These are phyloP conservation scores for Nigrograna mackinnonii DNA, from an alignment of 2,329 filamentous ascomycete species.

Conservation along the genomic window DNA sequence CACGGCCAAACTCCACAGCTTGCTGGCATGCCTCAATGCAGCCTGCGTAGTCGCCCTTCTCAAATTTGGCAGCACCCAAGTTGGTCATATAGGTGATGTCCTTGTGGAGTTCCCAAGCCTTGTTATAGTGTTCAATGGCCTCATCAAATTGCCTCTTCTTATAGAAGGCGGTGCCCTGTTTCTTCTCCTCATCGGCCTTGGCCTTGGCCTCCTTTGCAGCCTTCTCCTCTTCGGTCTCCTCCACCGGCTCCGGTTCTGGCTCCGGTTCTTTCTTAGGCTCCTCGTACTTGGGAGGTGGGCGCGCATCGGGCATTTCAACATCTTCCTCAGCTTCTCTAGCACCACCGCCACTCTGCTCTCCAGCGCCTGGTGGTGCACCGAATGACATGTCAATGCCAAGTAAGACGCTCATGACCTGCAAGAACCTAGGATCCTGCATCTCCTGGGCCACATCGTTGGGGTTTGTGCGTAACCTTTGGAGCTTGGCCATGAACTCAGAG, in stretches of 20 bases:
- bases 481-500: constrained; percentile 84
- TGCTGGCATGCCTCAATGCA: constrained; percentile 85
- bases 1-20: constrained; percentile 87
- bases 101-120: constrained; percentile 93
- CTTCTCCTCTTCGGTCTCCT: constrained; percentile 79
- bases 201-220: constrained; percentile 90
- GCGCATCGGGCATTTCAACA: constrained; percentile 75
- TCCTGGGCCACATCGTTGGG: constrained; percentile 77
- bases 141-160: constrained; percentile 98
- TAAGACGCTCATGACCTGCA: constrained; percentile 90
- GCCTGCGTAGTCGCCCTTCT: constrained; percentile 92
- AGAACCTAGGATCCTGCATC: constrained; percentile 87
- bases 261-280: constrained; percentile 51
- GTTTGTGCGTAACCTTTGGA: constrained; percentile 80
- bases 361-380: constrained; percentile 55
- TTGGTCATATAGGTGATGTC: constrained; percentile 99
- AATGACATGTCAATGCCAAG: constrained; percentile 93
- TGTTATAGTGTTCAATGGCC: constrained; percentile 90
- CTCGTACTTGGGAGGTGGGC: constrained; percentile 58
- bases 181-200: constrained; percentile 93
- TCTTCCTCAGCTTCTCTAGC: constrained; percentile 68
- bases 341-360: constrained; percentile 39
- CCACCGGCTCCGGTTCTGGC: constrained; percentile 60
- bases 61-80: constrained; percentile 88
- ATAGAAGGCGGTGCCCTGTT: constrained; percentile 89